Evolutionary conservation across 2,329 filamentous ascomycete genomes (phyloP).

Genomic region (Stemphylium lycopersici): DNA sequence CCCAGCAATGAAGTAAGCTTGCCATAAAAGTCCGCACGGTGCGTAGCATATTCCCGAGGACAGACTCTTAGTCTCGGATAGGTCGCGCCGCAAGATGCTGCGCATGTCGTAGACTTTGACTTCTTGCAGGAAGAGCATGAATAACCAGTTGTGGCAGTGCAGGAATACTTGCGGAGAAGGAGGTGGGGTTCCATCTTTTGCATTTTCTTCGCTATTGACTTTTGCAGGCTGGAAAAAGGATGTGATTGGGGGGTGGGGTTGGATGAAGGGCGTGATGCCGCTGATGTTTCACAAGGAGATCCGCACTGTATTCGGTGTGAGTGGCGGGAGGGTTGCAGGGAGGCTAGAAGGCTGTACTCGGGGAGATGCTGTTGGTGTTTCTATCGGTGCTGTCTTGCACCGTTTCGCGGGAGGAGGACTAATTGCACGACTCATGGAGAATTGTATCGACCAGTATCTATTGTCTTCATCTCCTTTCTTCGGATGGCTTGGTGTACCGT

Average conservation of each 20-base stretch:
- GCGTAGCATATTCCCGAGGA: conserved; percentile 57
- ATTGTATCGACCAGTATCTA: not conserved
- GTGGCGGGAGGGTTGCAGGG: conserved; percentile 5
- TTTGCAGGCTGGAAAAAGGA: conserved; percentile 44
- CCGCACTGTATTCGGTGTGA: conserved; percentile 28
- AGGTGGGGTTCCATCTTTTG: conserved; percentile 8
- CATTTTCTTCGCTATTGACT: not conserved
- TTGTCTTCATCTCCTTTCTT: not conserved
- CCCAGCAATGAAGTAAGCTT: conserved; percentile 59
- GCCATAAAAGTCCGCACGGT: conserved; percentile 58
- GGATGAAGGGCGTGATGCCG: conserved; percentile 52
- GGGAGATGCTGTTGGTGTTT: not conserved
- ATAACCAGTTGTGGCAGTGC: conserved; percentile 53
- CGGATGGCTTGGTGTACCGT: not conserved
- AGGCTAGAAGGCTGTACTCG: not conserved
- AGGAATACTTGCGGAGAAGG: conserved; percentile 52
- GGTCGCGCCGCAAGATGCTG: conserved; percentile 56
- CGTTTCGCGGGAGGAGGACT: conserved; percentile 36
- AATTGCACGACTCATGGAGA: conserved; percentile 27
- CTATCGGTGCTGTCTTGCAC: conserved; percentile 17
- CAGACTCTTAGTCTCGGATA: conserved; percentile 39
- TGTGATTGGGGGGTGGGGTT: conserved; percentile 50
- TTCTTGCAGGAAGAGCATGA: conserved; percentile 57
- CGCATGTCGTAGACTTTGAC: conserved; percentile 62
- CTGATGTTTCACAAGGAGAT: conserved; percentile 59